Evolutionary conservation across 179 eudicot genomes (phyloP), one percentile per base, ranked within the genome.

Genomic region (Gypsophila paniculata): DNA sequence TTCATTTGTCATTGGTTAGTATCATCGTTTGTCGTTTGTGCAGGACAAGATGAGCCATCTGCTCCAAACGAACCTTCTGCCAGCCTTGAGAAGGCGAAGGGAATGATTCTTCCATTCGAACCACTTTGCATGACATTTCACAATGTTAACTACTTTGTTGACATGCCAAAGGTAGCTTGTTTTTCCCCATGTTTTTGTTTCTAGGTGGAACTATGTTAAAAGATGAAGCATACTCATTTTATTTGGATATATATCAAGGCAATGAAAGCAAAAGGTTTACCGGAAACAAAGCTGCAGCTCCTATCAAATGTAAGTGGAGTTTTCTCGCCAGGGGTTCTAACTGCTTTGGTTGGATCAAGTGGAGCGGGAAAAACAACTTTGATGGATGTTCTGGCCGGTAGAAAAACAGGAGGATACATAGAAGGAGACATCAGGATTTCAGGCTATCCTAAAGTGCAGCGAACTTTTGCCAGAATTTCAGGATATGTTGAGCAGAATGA

Each of bases 331-430:
- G 97, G 99, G 63, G 90, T 90, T 57, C 96, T 91, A 58, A 89
- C 99, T 7, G 99, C 99, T 65, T 78, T 94, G 69, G 91, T 94
- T 58, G 99, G 99, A 22, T 83, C 96, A 60, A 94, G 99, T 79
- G 99, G 99, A 74, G 99, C 99, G 12, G 99, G 97, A 39, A 94
- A 94, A 83, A 94, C 99, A 51, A 94, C 99, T 42, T 75, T 94
- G 82, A 89, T 94, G 99, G 99, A 94, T 78, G 97, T 91, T 23
- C 89, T 94, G 64, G 96, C 97, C 73, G 99, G 99, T 46, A 83
- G 99, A 68, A 94, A 94, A 82, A 91, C 99, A 0, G 91, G 96
- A 65, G 99, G 97, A 53, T 86, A 89, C 61, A 87, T 90, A 51
- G 94, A 94, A 79, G 99, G 99, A 69, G 97, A 91, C 69, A 88